Base-by-base conservation (phyloP, 179 eudicot genomes). In the Silene noctiflora region DNA sequence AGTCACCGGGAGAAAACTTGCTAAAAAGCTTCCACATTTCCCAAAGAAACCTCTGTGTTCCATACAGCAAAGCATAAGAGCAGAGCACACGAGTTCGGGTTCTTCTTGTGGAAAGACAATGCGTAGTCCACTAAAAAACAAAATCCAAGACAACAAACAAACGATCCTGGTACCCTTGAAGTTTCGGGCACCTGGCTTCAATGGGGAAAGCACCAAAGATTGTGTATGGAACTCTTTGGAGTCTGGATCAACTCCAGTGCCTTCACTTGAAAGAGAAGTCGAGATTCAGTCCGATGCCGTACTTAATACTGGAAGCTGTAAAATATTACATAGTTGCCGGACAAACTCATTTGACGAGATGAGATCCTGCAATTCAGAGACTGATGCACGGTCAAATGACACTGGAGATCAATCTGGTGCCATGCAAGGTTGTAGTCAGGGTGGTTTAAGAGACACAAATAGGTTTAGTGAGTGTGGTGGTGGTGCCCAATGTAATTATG, bases 21-120 rank as follows among this genome's bases (percentile, higher is more conserved):
- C 22, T 66, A 33, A 67, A 62, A 82, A 66, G 69, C 63, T 14
- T 76, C 79, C 73, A 39, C 64, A 75, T 56, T 73, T 77, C 21
- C 81, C 75, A 10, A 81, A 81, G 78, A 70, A 71, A 74, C 76
- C 82, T 61, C 13, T 64, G 48, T 59, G 76, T 71, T 73, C 86
- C 63, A 70, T 76, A 68, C 80, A 80, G 72, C 78, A 67, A 53
- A 75, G 77, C 67, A 67, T 84, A 67, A 79, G 78, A 64, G 14
- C 20, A 2, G 69, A 51, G 55, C 80, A 81, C 70, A 63, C 46
- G 62, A 82, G 71, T 24, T 58, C 20, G 39, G 77, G 65, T 35
- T 64, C 89, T 44, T 64, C 88, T 80, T 6, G 56, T 79, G 79
- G 73, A 65, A 82, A 73, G 71, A 84, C 75, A 65, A 25, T 35